phyloP scores from a whole-genome alignment of 345 rosid species.

The Conringia planisiliqua region DNA sequence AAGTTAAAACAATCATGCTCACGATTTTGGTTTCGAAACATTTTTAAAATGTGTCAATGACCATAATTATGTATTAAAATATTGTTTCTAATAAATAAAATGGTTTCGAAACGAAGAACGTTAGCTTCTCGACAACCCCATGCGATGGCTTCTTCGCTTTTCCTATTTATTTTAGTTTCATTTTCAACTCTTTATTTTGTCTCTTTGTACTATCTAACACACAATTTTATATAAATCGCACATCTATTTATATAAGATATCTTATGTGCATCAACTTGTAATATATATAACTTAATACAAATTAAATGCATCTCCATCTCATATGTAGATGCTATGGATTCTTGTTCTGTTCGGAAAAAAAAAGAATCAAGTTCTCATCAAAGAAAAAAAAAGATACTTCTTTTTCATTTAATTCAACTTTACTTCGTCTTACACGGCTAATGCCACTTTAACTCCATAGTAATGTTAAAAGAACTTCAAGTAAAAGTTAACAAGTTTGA shows the following conservation, averaged over 20 bases:
- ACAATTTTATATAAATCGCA: neutral
- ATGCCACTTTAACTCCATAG: neutral
- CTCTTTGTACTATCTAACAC: slow-evolving; percentile 10
- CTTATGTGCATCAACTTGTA: neutral
- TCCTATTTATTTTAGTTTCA: slow-evolving; percentile 8
- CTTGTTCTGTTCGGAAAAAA: slow-evolving; percentile 7
- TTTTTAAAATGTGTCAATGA: slow-evolving; percentile 18
- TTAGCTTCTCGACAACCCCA: slow-evolving; percentile 36
- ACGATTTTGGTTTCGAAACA: slow-evolving; percentile 4
- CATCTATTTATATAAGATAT: neutral
- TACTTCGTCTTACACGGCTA: neutral
- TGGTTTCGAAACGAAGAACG: slow-evolving; percentile 2
- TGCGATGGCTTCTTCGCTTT: slow-evolving; percentile 27
- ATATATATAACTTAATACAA: neutral
- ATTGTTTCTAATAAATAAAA: neutral
- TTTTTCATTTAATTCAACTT: slow-evolving; percentile 10
- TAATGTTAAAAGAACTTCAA: neutral
- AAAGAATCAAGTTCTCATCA: slow-evolving; percentile 22
- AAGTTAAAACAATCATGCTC: neutral
- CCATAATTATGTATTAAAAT: neutral
- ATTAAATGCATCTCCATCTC: neutral
- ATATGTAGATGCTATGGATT: neutral
- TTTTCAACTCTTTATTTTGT: slow-evolving; percentile 25
- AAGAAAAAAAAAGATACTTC: neutral
- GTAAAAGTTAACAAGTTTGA: slow-evolving; percentile 18